Evolutionary conservation across 2,329 filamentous ascomycete species (phyloP), one percentile per base, ranked within the genome.

Genomic region (Cyphellophora europaea): DNA sequence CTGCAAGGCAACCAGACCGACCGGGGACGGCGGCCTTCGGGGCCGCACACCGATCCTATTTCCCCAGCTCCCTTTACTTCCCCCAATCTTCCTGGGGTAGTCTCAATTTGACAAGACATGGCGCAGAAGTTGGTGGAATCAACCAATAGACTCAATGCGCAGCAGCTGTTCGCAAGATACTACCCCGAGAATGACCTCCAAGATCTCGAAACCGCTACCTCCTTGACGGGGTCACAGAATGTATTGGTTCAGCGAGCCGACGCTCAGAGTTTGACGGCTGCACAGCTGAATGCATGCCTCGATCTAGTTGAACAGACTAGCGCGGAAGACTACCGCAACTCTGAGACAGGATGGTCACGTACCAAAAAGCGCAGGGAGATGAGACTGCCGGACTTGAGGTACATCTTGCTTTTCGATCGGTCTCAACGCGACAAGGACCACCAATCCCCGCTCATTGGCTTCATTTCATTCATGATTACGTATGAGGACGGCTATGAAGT

Each of bases 341-440:
- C 72, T 4, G 60, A 56, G 17, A 53, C 57, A 2, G 72, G 73
- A 33, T 79, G 75, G 75, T 65, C 70, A 4, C 57, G 62, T 0
- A 46, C 49, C 2, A 62, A 64, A 21, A 79, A 79, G 54, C 53
- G 53, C 18, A 58, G 58, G 21, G 75, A 79, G 55, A 78, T 79
- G 74, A 54, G 54, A 23, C 55, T 77, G 16, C 56, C 58, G 1
- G 67, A 74, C 37, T 75, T 79, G 72, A 62, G 67, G 29, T 79
- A 74, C 48, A 49, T 79, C 4, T 53, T 78, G 19, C 45, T 73
- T 16, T 25, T 30, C n/a, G n/a, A 19, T 12, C 19, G 21, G 13
- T 12, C 21, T 10, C 13, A 27, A 27, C 28, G 6, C 12, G 21
- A 6, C 17, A 36, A 18, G 14, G 31, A 32, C 14, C 14, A 27